Evolutionary conservation across 139 green algal species (phyloP), one percentile per base, ranked within the genome.

Genomic region (Tetradesmus obliquus): DNA sequence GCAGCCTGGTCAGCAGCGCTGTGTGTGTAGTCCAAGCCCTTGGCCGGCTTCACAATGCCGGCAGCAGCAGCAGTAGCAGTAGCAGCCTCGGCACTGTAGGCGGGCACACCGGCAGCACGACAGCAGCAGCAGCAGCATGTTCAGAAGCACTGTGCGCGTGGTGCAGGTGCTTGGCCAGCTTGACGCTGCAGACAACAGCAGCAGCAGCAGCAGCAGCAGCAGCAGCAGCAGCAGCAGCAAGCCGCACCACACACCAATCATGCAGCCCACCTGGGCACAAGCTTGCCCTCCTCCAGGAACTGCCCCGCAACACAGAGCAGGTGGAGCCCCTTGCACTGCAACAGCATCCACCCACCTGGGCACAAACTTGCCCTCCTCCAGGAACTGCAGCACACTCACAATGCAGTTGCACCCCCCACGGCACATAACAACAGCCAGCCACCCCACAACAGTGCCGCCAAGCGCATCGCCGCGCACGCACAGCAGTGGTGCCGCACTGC

Each of bases 381-480:
- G 82, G 22, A 96, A 94, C 87, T 87, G 17, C 71, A 51, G 55
- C 1, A 92, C 94, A 84, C 95, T 96, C 87, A 86, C 94, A 89
- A 96, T 94, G 87, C 32, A 45, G 32, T 45, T 45, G 32, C 32
- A 45, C 32, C 32, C 32, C 32, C 32, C 32, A 45, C 32, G 32
- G 32, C 32, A 45, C 32, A 45, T 45, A 45, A 45, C 32, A 45
- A 45, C 32, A 45, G 32, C 32, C 32, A 45, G 32, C 32, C 32
- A 45, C 32, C 32, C 32, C 32, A 45, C 32, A 45, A 45, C 32
- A 45, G 32, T 45, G 32, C 32, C 32, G 32, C 32, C 32, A 45
- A 45, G 32, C 32, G 32, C 32, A 45, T 45, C 32, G 32, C 32
- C 32, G 32, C 32, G 32, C 32, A 45, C 32, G 32, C 32, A 45